Evolutionary conservation across 768 basidiomycete species (phyloP).

Genomic region (Suillus fuscotomentosus): DNA sequence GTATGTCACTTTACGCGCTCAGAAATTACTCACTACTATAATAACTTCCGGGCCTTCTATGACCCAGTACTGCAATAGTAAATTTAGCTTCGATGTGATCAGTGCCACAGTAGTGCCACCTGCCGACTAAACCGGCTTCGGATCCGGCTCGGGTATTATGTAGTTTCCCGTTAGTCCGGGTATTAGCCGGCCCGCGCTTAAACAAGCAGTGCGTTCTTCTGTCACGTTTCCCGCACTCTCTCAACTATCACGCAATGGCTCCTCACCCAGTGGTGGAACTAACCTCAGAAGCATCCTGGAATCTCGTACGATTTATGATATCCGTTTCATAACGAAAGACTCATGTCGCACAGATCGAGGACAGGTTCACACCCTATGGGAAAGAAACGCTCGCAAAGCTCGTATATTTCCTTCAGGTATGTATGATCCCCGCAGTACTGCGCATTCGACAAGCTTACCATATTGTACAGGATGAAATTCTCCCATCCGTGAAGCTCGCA

Average conservation of each 20-base stretch:
- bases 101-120: neutral
- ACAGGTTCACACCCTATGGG: slow-evolving; percentile 89
- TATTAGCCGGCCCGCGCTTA: neutral
- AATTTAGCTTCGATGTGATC: neutral
- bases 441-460: neutral
- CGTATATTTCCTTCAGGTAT: slow-evolving; percentile 79
- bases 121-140: slow-evolving; percentile 8
- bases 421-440: slow-evolving; percentile 13
- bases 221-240: neutral
- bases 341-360: slow-evolving; percentile 60
- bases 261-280: slow-evolving; percentile 72
- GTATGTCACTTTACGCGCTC: slow-evolving; percentile 19
- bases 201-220: neutral
- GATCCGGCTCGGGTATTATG: neutral
- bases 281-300: slow-evolving; percentile 85
- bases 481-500: slow-evolving; percentile 75
- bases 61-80: neutral
- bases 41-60: slow-evolving; percentile 10
- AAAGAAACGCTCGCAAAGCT: slow-evolving; percentile 86
- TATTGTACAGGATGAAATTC: slow-evolving; percentile 71
- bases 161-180: neutral
- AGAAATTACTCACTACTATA: slow-evolving; percentile 24
- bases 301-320: slow-evolving; percentile 54
- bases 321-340: neutral
- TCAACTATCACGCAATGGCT: slow-evolving; percentile 38